Evolutionary conservation across 371 early-diverging fungal species (phyloP), one percentile per base, ranked within the genome.

Genomic region (Mucor racemosus): DNA sequence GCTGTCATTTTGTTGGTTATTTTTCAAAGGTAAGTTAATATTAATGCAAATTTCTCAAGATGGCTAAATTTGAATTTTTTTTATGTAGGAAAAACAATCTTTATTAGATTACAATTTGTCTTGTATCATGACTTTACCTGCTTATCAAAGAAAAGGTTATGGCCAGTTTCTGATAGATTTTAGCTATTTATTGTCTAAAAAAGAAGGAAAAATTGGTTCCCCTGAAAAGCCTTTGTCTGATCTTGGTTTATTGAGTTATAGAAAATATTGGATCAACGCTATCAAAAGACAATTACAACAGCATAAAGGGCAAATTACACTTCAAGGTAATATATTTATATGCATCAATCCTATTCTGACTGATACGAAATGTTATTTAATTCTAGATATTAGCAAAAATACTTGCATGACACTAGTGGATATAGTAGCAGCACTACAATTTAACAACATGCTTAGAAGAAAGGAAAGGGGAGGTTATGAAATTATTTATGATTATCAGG

Each of bases 181-280:
- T 60, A 94, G 91, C 88, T 99, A 99, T 75, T 88, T 97, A 61
- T 79, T 99, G 40, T 91, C 96, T 13, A 89, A 90, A 74, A 90
- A 89, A 60, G 99, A 99, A 75, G 89, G 85, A 31, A 90, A 90
- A 62, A 78, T 90, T 0, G 99, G 99, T 15, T 91, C 98, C 1
- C 99, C 99, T 5, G 99, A 99, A 74, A 96, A 96, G 71, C 99
- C 99, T 3, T 77, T 99, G 34, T 97, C 97, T n/a, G 99, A 99
- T 76, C 86, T 99, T 8, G 99, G 99, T 0, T 81, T 99, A 50
- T 76, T 98, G 5, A 92, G 93, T 40, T 99, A 98, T 69, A 84
- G 90, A 39, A 88, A 84, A 15, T 98, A 94, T 80, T 98, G 99
- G 99, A 86, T 5, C 36, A 78, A 34, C 68, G 64, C 54, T 65